phyloP scores from a whole-genome alignment of 2,329 filamentous ascomycete species.

The Cladophialophora carrionii region DNA sequence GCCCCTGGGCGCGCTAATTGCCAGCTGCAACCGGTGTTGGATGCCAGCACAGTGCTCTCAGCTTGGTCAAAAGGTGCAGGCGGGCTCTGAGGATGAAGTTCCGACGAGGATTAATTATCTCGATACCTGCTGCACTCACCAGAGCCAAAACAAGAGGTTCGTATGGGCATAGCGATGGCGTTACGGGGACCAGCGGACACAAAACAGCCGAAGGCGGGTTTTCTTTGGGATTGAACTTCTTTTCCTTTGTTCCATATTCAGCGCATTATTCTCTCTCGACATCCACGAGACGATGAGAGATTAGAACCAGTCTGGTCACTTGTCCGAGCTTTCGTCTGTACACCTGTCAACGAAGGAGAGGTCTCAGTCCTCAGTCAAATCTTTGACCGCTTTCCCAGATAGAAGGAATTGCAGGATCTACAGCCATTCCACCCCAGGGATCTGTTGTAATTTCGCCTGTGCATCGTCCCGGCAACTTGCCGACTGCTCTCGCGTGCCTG shows the following conservation, averaged over 20 bases:
- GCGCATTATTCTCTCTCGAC: constrained; percentile 3
- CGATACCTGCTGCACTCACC: constrained; percentile 16
- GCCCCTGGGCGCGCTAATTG: constrained; percentile 28
- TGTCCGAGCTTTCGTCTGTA: constrained; percentile 17
- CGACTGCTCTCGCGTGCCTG: background rate
- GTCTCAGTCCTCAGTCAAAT: constrained; percentile 31
- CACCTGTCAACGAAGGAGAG: constrained; percentile 21
- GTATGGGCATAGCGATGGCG: constrained; percentile 36
- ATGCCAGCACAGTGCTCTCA: constrained; percentile 8
- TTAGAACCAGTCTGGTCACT: constrained; percentile 20
- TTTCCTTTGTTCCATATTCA: constrained; percentile 26
- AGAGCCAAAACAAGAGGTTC: constrained; percentile 12
- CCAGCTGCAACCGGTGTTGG: constrained; percentile 1
- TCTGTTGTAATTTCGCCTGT: constrained; percentile 9
- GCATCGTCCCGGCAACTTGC: background rate
- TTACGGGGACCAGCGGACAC: constrained; percentile 21
- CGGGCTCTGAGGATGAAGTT: constrained; percentile 7
- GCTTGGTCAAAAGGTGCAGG: constrained; percentile 1
- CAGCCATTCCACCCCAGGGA: constrained; percentile 7
- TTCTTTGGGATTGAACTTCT: constrained; percentile 36
- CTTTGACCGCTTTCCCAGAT: constrained; percentile 31
- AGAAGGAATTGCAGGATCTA: constrained; percentile 23
- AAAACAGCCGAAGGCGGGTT: constrained; percentile 30
- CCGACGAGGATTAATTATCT: constrained; percentile 14
- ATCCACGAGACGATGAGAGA: constrained; percentile 7